Evolutionary conservation across 1,284 basidiomycete species (phyloP), one percentile per base, ranked within the genome.

Genomic region (Exobasidium rhododendri): DNA sequence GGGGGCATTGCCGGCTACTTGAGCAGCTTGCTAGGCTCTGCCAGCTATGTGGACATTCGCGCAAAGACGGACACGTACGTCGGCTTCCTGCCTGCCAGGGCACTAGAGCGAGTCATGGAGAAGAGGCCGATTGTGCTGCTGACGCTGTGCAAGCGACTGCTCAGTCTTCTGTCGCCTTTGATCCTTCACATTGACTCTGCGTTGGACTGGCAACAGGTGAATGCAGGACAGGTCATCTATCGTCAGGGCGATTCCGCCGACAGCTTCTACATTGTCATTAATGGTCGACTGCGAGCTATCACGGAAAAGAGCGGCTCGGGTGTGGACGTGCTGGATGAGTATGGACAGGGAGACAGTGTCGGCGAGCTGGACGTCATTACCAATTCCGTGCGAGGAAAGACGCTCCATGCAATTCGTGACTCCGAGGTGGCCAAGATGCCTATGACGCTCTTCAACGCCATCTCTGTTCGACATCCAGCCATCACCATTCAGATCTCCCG

Each of bases 341-440:
- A 94, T 74, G 94, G 96, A 49, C 94, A 97, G 80, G 94, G 84
- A 58, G 84, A 85, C 63, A 83, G 83, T 11, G 83, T 85, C 28
- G 84, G 84, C 40, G 93, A 97, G 78, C 84, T 98, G n/a, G 96
- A 98, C 77, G 94, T 96, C 56, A 97, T 99, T 73, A 97, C 94
- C 5, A 90, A 89, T 68, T 89, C 89, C n/a, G 85, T 86, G 2
- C 85, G 96, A 64, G 85, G 88, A 56, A 93, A 89, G 59, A 98
- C 94, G 0, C 86, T 97, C 10, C 94, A 98, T 81, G 94, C 94
- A 3, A 98, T 99, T 68, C 90, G 94, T 72, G 94, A 99, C 79
- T 93, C 92, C 0, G 96, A 99, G 80, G 84, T 99, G n/a, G 96
- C 94, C 49, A 84, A 93, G 51, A 97, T 99, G 89, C 96, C 94